Conservation (phyloP, 2,329 filamentous ascomycete genomes). For the Fusarium compactum region DNA sequence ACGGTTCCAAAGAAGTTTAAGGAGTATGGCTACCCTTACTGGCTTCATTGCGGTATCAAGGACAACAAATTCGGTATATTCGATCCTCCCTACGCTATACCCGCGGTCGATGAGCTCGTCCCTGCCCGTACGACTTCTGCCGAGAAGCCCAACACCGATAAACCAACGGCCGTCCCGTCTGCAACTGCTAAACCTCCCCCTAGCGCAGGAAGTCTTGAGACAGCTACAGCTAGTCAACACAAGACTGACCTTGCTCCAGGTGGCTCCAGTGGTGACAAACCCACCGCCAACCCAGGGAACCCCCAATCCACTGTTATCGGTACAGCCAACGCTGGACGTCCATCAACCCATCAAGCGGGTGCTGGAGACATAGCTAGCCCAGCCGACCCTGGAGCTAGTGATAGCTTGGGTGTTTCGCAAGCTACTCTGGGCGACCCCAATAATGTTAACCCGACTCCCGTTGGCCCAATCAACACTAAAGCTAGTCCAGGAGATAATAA, state of each 20-base stretch:
- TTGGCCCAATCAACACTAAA: neutral
- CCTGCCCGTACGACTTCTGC: neutral
- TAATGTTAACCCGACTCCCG: neutral
- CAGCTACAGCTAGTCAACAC: neutral
- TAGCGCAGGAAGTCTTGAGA: neutral
- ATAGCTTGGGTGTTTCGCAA: neutral
- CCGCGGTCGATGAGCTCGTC: neutral
- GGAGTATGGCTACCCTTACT: neutral
- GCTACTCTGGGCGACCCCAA: neutral
- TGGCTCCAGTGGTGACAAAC: neutral
- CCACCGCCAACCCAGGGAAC: neutral
- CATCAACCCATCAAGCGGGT: neutral
- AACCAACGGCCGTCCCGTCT: neutral
- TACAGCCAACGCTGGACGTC: neutral
- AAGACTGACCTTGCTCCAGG: neutral
- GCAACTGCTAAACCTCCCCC: neutral
- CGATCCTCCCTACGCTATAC: conserved; percentile 1
- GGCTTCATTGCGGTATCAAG: neutral
- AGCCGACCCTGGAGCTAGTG: neutral
- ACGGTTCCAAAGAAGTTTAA: neutral
- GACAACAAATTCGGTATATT: neutral
- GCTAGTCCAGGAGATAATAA: neutral
- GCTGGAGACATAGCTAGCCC: neutral
- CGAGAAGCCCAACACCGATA: neutral
- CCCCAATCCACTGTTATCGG: neutral